Percentiles rank a stretch among this genome's conserved stretches.
Conservation (phyloP, 306 rosid species). For the Trifolium repens region DNA sequence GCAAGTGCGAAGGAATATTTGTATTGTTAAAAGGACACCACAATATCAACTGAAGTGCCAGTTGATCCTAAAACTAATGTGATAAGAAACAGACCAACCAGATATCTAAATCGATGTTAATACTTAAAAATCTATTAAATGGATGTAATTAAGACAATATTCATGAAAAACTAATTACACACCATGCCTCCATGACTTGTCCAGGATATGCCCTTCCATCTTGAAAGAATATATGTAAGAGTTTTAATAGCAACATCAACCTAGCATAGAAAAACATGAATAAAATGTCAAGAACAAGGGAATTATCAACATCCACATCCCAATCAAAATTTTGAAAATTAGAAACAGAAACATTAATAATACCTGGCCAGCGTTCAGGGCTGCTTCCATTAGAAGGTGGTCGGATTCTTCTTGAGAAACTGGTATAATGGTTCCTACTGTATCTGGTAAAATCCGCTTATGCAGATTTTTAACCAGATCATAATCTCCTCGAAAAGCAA, state of each 20-base stretch:
- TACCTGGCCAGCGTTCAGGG: conserved; percentile 76
- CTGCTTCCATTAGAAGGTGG: conserved; percentile 92
- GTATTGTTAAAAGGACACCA: conserved; percentile 24
- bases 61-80: not conserved
- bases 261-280: conserved; percentile 47
- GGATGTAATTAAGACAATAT: conserved; percentile 12
- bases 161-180: conserved; percentile 40
- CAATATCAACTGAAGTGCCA: not conserved
- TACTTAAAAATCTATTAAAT: conserved; percentile 6
- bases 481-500: conserved; percentile 74
- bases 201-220: conserved; percentile 80
- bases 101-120: conserved; percentile 19
- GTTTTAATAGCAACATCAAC: conserved; percentile 60
- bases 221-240: conserved; percentile 52
- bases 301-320: not conserved
- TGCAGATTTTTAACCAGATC: conserved; percentile 57
- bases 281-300: conserved; percentile 8
- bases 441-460: conserved; percentile 70
- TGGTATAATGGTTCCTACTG: conserved; percentile 68
- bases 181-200: conserved; percentile 91
- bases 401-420: conserved; percentile 73
- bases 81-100: conserved; percentile 5
- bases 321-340: conserved; percentile 21
- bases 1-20: conserved; percentile 17
- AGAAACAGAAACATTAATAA: not conserved